Percentiles rank a stretch among this genome's conserved stretches.
Conservation (phyloP, 768 basidiomycete species). For the Udeniomyces megalosporus region DNA sequence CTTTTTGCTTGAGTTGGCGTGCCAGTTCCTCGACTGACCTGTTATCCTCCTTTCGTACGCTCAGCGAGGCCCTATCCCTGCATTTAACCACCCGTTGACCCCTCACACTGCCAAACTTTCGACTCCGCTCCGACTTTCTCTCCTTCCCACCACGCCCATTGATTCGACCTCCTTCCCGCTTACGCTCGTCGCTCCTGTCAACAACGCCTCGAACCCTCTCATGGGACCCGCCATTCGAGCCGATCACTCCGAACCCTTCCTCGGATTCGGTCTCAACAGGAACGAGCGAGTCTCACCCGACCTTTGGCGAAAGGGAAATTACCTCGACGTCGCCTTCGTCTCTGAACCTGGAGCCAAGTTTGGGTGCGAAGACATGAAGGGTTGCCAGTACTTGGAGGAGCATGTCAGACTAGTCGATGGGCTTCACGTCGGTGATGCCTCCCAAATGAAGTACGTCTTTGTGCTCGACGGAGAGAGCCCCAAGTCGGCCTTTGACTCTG, state of each 20-base stretch:
- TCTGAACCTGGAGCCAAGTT: neutral
- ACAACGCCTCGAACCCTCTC: neutral
- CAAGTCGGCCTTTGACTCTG: conserved; percentile 5
- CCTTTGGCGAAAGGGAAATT: neutral
- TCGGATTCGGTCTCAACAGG: neutral
- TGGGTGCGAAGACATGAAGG: neutral
- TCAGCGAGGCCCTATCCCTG: conserved; percentile 1
- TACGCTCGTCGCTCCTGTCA: conserved; percentile 1
- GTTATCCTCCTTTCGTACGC: no score
- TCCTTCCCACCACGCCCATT: conserved; percentile 6
- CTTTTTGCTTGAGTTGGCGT: no score
- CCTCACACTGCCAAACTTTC: neutral
- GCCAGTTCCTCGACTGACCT: neutral
- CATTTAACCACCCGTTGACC: conserved; percentile 3
- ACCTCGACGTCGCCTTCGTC: conserved; percentile 7
- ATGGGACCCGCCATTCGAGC: neutral
- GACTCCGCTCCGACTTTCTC: neutral
- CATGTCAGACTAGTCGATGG: no score
- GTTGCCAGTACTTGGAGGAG: neutral
- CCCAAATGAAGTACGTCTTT: conserved; percentile 3
- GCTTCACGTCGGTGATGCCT: no score
- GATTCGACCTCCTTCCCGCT: conserved; percentile 5
- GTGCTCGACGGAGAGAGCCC: conserved; percentile 7
- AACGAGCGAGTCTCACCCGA: conserved; percentile 4
- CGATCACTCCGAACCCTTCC: neutral